Conservation (phyloP, 176 grass and related monocot species). For the Rhynchospora breviuscula region DNA sequence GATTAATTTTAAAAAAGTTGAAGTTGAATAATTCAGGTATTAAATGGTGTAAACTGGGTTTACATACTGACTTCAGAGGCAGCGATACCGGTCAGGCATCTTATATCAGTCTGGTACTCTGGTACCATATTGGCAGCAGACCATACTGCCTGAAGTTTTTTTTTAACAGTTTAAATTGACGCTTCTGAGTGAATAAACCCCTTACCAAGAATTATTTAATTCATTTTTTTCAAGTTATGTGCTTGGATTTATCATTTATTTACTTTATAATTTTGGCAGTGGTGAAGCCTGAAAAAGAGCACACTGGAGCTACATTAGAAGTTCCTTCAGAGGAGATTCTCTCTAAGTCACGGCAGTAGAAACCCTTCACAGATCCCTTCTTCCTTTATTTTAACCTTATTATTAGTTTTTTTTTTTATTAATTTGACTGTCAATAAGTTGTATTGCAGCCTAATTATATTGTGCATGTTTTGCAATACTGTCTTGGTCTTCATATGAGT, state of each 20-base stretch:
- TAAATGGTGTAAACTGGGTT: not conserved
- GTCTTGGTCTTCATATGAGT: not conserved
- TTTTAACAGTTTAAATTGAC: not conserved
- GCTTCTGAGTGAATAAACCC: not conserved
- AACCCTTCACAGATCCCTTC: not conserved
- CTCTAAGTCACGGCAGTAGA: not conserved
- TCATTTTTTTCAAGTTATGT: not conserved
- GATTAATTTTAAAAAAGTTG: not conserved
- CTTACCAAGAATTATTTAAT: not conserved
- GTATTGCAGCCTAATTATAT: not conserved
- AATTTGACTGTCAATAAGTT: conserved; percentile 1
- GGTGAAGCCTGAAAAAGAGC: conserved; percentile 43
- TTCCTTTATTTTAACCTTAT: not conserved
- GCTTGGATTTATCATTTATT: not conserved
- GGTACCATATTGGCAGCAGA: not conserved
- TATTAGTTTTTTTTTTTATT: not conserved
- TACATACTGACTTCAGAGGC: not conserved
- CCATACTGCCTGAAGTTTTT: not conserved
- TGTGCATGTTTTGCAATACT: not conserved
- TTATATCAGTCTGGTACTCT: not conserved
- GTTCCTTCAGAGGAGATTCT: conserved; percentile 11
- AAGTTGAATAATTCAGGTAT: not conserved
- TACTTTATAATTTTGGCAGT: conserved; percentile 30
- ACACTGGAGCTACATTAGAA: conserved; percentile 4
- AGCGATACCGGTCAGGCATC: not conserved